phyloP scores from a whole-genome alignment of 805 yeast species.

The Kluyveromyces dobzhanskii region DNA sequence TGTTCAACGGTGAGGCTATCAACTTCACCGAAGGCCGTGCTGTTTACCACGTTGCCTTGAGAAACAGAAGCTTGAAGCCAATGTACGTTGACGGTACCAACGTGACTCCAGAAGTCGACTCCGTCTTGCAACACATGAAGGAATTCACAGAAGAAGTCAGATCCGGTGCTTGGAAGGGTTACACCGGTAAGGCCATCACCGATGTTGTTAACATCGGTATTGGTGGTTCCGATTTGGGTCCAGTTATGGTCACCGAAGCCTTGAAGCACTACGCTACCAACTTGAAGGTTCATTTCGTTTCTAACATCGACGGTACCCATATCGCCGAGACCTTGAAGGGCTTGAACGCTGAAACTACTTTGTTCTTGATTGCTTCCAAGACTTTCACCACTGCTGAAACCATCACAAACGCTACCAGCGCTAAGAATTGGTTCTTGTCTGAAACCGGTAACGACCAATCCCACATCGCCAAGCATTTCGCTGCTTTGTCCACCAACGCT shows the following conservation, averaged over 20 bases:
- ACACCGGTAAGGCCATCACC: conserved; percentile 88
- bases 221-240: conserved; percentile 98
- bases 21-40: conserved; percentile 96
- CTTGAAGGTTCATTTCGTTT: conserved; percentile 82
- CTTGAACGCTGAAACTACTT: conserved; percentile 82
- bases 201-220: conserved; percentile 97
- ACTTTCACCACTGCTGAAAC: conserved; percentile 99
- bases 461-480: conserved; percentile 94
- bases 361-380: conserved; percentile 89
- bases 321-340: conserved; percentile 79
- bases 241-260: conserved; percentile 99
- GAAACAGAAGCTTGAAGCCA: conserved; percentile 80
- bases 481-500: conserved; percentile 91
- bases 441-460: conserved; percentile 47
- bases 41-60: conserved; percentile 91
- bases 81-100: conserved; percentile 86
- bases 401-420: conserved; percentile 89
- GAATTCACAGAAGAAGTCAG: conserved; percentile 87
- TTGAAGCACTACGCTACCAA: conserved; percentile 79
- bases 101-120: conserved; percentile 86
- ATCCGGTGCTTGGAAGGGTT: conserved; percentile 94
- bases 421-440: conserved; percentile 87
- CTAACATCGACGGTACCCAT: conserved; percentile 98
- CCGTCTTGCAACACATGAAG: conserved; percentile 91
- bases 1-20: conserved; percentile 91